Evolutionary conservation across 2,329 filamentous ascomycete species (phyloP).

Genomic region (Aspergillus eucalypticola): DNA sequence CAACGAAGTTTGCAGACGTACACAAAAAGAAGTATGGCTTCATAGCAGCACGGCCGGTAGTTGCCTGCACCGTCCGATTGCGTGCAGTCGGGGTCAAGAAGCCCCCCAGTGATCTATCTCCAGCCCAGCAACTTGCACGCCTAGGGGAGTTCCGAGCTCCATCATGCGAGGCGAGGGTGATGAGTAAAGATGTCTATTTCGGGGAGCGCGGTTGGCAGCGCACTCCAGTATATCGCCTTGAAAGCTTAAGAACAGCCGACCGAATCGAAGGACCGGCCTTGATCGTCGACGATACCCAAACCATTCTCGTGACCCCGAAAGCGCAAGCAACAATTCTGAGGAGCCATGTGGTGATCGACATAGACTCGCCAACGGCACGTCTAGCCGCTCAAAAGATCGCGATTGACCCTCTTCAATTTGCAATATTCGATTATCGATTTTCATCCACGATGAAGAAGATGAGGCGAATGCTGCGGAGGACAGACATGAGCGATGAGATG

Average conservation of each 20-base stretch:
- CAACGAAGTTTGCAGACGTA: not conserved
- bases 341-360: not conserved
- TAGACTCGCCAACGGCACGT: not conserved
- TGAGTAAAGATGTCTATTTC: not conserved
- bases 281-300: not conserved
- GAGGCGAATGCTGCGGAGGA: not conserved
- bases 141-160: not conserved
- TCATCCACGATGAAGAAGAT: not conserved
- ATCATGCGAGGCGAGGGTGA: not conserved
- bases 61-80: not conserved
- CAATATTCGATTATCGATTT: not conserved
- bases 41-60: not conserved
- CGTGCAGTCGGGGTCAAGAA: not conserved
- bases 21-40: not conserved
- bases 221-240: not conserved
- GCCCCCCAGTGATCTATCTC: not conserved
- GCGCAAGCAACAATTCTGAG: not conserved
- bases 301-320: not conserved
- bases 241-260: not conserved
- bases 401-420: not conserved
- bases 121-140: not conserved
- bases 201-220: not conserved
- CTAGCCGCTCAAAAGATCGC: not conserved
- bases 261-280: not conserved
- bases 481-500: not conserved